A percentile compares a stretch with the other conserved stretches of the same genome.
Evolutionary conservation across 208 protist species (phyloP).

Genomic region (Wallacemonas rigidus): DNA sequence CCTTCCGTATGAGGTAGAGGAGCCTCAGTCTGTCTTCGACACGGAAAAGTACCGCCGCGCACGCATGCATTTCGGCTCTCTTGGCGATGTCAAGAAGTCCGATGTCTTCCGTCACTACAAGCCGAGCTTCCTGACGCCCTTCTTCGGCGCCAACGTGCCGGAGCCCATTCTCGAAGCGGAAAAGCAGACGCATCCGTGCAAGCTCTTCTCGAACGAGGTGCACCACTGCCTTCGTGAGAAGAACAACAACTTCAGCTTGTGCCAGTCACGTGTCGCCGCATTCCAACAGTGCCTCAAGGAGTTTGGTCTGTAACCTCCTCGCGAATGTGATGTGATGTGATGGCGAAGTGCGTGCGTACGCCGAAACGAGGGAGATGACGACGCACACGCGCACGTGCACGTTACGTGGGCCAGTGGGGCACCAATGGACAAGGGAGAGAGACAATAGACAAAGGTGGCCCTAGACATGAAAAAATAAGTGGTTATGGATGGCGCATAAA

Average conservation of each 20-base stretch:
- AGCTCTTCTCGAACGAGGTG: conserved; percentile 58
- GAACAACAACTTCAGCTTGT: conserved; percentile 66
- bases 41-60: conserved; percentile 31
- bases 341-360: neutral
- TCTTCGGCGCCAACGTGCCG: conserved; percentile 73
- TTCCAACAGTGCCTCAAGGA: conserved; percentile 80
- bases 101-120: conserved; percentile 51
- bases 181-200: conserved; percentile 52
- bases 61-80: conserved; percentile 32
- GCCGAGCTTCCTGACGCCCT: conserved; percentile 69
- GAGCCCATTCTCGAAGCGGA: conserved; percentile 38
- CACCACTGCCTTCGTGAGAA: conserved; percentile 64
- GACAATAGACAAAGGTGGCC: neutral
- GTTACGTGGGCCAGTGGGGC: too few relatives aligned
- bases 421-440: too few relatives aligned
- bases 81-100: conserved; percentile 30
- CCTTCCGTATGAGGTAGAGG: conserved; percentile 15
- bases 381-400: too few relatives aligned
- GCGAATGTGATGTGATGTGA: neutral
- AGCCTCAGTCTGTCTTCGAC: conserved; percentile 14
- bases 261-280: conserved; percentile 59
- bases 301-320: conserved; percentile 42
- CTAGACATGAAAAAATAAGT: neutral
- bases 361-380: neutral
- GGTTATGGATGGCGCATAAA: neutral